Conservation (phyloP, 106 monocot genomes). For the Amphibolis antarctica region DNA sequence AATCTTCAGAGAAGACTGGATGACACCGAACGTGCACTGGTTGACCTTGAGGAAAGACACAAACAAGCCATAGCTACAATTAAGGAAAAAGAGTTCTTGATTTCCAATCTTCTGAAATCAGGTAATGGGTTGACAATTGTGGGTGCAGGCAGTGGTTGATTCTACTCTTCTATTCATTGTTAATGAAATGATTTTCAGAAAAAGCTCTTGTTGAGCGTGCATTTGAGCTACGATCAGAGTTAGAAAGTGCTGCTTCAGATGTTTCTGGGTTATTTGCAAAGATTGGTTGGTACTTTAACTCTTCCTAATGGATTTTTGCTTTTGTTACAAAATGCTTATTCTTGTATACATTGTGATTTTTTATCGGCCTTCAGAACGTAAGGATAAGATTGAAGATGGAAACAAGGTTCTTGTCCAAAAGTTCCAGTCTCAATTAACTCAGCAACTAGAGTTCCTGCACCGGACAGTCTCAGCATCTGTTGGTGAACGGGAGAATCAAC, state of each 20-base stretch:
- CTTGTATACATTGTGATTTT: background rate
- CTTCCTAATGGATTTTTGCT: background rate
- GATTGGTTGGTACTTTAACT: conserved; percentile 48
- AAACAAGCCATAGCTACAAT: conserved; percentile 71
- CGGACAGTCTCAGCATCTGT: conserved; percentile 70
- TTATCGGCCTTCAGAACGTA: conserved; percentile 41
- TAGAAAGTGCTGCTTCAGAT: conserved; percentile 84
- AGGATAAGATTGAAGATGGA: conserved; percentile 82
- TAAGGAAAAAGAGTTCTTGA: conserved; percentile 85
- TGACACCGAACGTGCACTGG: conserved; percentile 50
- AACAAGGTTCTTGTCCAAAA: conserved; percentile 61
- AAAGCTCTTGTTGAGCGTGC: conserved; percentile 77
- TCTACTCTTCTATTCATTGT: background rate
- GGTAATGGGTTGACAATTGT: conserved; percentile 16
- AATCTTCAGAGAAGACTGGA: conserved; percentile 51
- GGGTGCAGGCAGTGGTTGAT: background rate
- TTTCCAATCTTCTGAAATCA: conserved; percentile 83
- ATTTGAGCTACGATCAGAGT: conserved; percentile 63
- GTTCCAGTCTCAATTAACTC: conserved; percentile 64
- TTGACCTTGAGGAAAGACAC: conserved; percentile 84
- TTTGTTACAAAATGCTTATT: no score
- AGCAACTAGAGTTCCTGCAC: conserved; percentile 81
- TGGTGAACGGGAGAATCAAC: conserved; percentile 75
- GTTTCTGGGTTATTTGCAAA: conserved; percentile 86
- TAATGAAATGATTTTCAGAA: conserved; percentile 33